These are phyloP conservation scores for Butyriboletus loyo DNA, from an alignment of 768 basidiomycete genomes.

Conservation along the genomic window DNA sequence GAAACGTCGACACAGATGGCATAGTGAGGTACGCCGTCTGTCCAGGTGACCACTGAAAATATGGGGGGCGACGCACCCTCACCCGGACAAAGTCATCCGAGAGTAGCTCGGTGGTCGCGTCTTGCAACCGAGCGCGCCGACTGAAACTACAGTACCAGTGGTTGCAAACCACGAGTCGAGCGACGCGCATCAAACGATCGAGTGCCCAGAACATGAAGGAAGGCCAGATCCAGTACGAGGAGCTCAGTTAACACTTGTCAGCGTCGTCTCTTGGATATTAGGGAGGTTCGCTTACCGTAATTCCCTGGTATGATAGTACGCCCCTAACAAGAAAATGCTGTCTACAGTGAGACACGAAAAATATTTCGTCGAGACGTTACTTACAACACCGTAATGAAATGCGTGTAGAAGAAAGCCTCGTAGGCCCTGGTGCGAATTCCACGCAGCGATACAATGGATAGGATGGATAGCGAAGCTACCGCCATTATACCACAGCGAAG, in stretches of 20 bases:
- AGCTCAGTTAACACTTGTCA: slow-evolving; percentile 4
- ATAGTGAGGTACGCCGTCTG: slow-evolving; percentile 53
- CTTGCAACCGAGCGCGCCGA: slow-evolving; percentile 25
- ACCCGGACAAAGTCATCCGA: slow-evolving; percentile 48
- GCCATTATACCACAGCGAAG: slow-evolving; percentile 38
- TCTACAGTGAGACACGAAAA: slow-evolving; percentile 4
- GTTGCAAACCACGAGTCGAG: slow-evolving; percentile 45
- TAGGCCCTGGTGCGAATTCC: slow-evolving; percentile 45
- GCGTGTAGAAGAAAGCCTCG: slow-evolving; percentile 50
- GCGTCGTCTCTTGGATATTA: background rate
- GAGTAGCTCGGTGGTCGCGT: slow-evolving; percentile 42
- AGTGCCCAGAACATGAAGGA: slow-evolving; percentile 35
- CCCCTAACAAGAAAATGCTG: slow-evolving; percentile 36
- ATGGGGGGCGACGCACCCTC: slow-evolving; percentile 40
- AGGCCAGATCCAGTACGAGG: slow-evolving; percentile 31
- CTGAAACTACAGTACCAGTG: slow-evolving; percentile 36
- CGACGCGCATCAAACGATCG: slow-evolving; percentile 49
- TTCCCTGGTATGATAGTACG: slow-evolving; percentile 39
- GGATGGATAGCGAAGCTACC: slow-evolving; percentile 37
- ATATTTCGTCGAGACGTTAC: background rate
- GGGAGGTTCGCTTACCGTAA: slow-evolving; percentile 8
- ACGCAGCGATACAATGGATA: slow-evolving; percentile 47
- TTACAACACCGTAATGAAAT: slow-evolving; percentile 44
- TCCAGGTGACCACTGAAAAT: slow-evolving; percentile 52
- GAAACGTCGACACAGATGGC: slow-evolving; percentile 42